phyloP scores from a whole-genome alignment of 805 yeast genomes.

The Wickerhamiella kazuoi region DNA sequence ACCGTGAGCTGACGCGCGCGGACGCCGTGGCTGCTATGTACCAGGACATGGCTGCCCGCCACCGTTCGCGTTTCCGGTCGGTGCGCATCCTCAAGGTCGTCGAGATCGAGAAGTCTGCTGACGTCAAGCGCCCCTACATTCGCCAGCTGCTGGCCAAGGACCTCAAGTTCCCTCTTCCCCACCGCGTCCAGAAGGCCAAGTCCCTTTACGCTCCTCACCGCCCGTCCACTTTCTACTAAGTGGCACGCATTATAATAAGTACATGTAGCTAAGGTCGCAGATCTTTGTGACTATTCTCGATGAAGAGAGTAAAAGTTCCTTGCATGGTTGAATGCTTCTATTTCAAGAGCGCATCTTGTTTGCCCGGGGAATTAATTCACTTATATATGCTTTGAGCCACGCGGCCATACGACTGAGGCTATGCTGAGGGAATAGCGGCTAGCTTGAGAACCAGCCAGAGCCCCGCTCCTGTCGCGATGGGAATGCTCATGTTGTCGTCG shows the following conservation, averaged over 20 bases:
- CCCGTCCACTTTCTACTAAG: conserved; percentile 95
- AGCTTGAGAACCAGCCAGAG: conserved; percentile 31
- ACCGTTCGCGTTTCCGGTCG: conserved; percentile 99
- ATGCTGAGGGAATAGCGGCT: too few relatives aligned
- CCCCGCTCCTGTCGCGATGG: conserved; percentile 61
- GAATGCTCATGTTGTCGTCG: conserved; percentile 92
- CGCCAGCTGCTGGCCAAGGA: conserved; percentile 90
- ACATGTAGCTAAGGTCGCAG: neutral
- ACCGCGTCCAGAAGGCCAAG: conserved; percentile 89
- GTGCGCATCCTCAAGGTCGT: conserved; percentile 99
- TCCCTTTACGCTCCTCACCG: conserved; percentile 78
- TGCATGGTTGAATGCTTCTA: too few relatives aligned
- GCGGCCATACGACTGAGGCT: too few relatives aligned
- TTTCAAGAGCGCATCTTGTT: too few relatives aligned
- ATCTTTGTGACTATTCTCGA: neutral
- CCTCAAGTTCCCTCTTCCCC: conserved; percentile 99
- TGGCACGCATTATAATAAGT: conserved; percentile 1
- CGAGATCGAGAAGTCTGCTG: conserved; percentile 93
- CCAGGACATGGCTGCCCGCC: conserved; percentile 99
- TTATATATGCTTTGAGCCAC: too few relatives aligned
- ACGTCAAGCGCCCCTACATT: conserved; percentile 98
- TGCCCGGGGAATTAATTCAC: too few relatives aligned
- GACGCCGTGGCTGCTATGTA: conserved; percentile 97
- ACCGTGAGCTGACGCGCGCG: conserved; percentile 98
- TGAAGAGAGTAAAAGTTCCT: too few relatives aligned